Conservation (phyloP, 2,329 filamentous ascomycete species). For the Gnomoniopsis smithogilvyi region DNA sequence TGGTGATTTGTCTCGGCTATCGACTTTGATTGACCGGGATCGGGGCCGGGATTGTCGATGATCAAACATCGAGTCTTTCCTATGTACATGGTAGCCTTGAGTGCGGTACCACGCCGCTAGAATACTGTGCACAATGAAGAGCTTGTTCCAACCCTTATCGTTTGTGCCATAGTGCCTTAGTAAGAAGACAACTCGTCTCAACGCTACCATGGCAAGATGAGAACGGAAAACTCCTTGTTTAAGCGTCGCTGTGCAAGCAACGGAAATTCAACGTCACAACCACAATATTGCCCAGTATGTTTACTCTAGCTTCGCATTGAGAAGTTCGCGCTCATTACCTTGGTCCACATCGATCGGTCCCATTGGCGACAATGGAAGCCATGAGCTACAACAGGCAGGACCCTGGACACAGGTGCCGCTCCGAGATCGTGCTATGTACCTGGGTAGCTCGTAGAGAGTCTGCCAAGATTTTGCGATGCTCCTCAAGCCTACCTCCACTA, state of each 20-base stretch:
- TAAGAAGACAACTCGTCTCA: no score
- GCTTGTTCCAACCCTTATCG: no score
- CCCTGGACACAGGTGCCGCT: neutral
- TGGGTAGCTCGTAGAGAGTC: neutral
- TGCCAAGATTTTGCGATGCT: neutral
- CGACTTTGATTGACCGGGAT: neutral
- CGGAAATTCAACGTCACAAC: no score
- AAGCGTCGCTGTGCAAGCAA: no score
- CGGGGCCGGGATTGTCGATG: slow-evolving; percentile 5
- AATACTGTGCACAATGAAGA: no score
- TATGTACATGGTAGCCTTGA: no score
- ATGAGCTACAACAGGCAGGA: slow-evolving; percentile 7
- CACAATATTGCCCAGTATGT: neutral
- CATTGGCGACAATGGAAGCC: neutral
- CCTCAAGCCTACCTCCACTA: neutral
- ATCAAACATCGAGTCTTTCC: neutral
- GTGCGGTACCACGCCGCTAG: no score
- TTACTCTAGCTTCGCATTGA: neutral
- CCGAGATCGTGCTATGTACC: neutral
- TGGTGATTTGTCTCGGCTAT: slow-evolving; percentile 8
- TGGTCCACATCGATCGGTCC: neutral
- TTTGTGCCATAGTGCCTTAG: no score
- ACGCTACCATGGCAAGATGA: no score
- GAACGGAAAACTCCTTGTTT: no score
- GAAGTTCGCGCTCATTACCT: neutral